Base-by-base conservation (phyloP, 2,329 filamentous ascomycete genomes). In the Aureobasidium sp. region DNA sequence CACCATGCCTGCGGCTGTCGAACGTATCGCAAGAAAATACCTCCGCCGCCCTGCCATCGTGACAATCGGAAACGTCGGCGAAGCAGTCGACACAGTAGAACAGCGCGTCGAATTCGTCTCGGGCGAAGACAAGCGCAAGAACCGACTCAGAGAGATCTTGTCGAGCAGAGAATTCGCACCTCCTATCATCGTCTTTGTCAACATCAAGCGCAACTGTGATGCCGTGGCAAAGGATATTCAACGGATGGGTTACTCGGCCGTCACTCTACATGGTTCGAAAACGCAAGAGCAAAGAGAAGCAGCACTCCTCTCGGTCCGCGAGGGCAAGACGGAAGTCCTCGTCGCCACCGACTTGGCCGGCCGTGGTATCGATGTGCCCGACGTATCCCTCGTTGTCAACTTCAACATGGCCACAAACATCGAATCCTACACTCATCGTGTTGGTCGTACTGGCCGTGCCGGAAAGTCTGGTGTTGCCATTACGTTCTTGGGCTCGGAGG, bases 171-270 rank as follows among this genome's bases (percentile, higher is more conserved):
- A 91, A 65, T 97, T 92, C 75, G 80, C 83, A 8, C 84, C 93
- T 9, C 94, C 94, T 17, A 95, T 99, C 73, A 99, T 99, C 68
- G 92, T 99, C 65, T 99, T 99, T 73, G 94, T 99, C 83, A 99
- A 99, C 75, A 96, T 97, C 84, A 97, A 97, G 77, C 89, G 92
- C 68, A 97, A 97, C 78, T 97, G 93, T 78, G 94, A 99, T 73
- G 89, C 90, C 62, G 88, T 99, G 50, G 93, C 93, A 3, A 84
- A 90, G 63, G 93, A 97, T 70, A 94, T 99, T 78, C 94, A 95
- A 71, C 83, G 88, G 57, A 94, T 94, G 85, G 94, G 94, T 67
- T 94, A 91, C 80, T 89, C 85, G 21, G 84, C 88, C 8, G 92
- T 95, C 68, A 96, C 93, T 0, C 78, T 99, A 33, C 94, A 99